Conservation (phyloP, 2,329 filamentous ascomycete species). For the Aspergillus floridensis region DNA sequence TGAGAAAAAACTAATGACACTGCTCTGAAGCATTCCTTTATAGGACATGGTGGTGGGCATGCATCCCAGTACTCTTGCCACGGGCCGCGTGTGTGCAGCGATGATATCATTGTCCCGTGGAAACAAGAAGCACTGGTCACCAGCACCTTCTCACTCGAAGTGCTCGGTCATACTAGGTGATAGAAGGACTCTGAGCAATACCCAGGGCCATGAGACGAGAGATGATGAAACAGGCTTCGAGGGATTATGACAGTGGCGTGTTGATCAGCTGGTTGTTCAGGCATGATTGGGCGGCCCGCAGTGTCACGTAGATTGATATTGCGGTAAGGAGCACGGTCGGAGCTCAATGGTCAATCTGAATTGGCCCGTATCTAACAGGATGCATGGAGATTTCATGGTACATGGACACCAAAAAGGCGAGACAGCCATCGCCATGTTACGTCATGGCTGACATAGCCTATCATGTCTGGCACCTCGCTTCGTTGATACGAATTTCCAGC, state of each 20-base stretch:
- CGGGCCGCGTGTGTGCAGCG: conserved; percentile 1
- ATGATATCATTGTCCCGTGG: conserved; percentile 4
- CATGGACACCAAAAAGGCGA: not conserved
- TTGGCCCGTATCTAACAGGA: not conserved
- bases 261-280: not conserved
- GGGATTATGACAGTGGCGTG: conserved; percentile 1
- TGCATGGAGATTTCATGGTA: not conserved
- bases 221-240: conserved; percentile 3
- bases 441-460: not conserved
- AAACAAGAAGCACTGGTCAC: not conserved
- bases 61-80: not conserved
- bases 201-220: not conserved
- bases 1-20: not conserved
- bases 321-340: not conserved
- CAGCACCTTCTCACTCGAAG: not conserved
- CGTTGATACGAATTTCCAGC: not conserved
- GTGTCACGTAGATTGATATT: not conserved
- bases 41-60: not conserved
- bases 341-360: not conserved
- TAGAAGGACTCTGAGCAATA: not conserved
- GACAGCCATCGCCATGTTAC: not conserved
- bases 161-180: not conserved
- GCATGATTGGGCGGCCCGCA: not conserved
- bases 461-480: not conserved
- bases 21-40: not conserved